phyloP scores from a whole-genome alignment of 2,329 filamentous ascomycete species.

The Ustulina deusta region DNA sequence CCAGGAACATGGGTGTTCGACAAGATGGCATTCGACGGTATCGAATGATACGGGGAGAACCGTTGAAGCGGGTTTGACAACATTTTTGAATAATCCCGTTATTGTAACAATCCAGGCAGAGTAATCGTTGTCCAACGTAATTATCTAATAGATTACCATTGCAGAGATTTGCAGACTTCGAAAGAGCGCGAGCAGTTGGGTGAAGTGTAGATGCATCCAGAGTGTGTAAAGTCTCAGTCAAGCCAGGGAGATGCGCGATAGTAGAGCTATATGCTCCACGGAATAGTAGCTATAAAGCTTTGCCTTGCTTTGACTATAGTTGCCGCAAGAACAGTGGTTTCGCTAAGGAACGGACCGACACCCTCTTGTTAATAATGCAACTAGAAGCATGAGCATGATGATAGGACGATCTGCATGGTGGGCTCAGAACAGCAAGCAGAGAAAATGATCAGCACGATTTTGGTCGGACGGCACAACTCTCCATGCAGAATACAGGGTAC shows the following conservation, averaged over 20 bases:
- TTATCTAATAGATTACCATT: slow-evolving; percentile 40
- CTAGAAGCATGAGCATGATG: slow-evolving; percentile 56
- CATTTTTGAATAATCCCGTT: slow-evolving; percentile 60
- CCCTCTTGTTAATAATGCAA: slow-evolving; percentile 52
- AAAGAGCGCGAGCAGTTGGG: slow-evolving; percentile 60
- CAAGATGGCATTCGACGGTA: slow-evolving; percentile 67
- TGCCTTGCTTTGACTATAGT: slow-evolving; percentile 51
- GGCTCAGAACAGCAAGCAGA: slow-evolving; percentile 52
- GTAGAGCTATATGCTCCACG: slow-evolving; percentile 50
- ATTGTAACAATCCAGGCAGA: slow-evolving; percentile 35
- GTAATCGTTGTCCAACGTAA: slow-evolving; percentile 25
- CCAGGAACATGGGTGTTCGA: slow-evolving; percentile 66
- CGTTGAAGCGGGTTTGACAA: slow-evolving; percentile 73
- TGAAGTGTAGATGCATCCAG: slow-evolving; percentile 55
- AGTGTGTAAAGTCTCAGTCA: slow-evolving; percentile 42
- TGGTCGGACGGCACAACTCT: slow-evolving; percentile 54
- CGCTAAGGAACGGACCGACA: slow-evolving; percentile 54
- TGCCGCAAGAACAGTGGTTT: slow-evolving; percentile 53
- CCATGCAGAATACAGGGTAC: slow-evolving; percentile 50
- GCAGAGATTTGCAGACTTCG: slow-evolving; percentile 51
- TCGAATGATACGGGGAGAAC: slow-evolving; percentile 70
- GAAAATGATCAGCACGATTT: slow-evolving; percentile 55
- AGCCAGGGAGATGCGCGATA: slow-evolving; percentile 48
- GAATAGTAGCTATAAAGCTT: slow-evolving; percentile 51
- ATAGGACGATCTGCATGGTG: slow-evolving; percentile 54